Base-by-base conservation (phyloP, 176 grass and related monocot species). In the Juncus inflexus region DNA sequence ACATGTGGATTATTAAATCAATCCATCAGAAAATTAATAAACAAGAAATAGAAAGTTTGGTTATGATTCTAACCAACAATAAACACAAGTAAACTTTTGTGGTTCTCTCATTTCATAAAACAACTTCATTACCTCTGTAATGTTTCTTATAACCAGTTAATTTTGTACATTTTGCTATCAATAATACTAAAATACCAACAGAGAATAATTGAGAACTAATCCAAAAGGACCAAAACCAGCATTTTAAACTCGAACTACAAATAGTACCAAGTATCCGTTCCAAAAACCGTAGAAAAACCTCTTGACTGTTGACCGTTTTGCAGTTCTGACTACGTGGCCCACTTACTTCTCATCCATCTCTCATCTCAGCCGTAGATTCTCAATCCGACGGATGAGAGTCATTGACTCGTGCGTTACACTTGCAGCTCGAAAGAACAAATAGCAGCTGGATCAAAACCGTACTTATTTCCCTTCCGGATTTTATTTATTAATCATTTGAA, bases 341-440 rank as follows among this genome's bases (percentile, higher is more conserved):
- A 37, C 28, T 37, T 15, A 10, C 3, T 58, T 63, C 60, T 14
- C 63, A 6, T 12, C 40, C 50, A 36, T 35, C 6, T 10, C 15
- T 15, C 47, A 10, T 67, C 45, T 67, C 10, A 3, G 3, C 43
- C 28, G 15, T 66, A 49, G 36, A 67, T 35, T 67, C 64, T 35
- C 45, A 35, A 67, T 67, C 64, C 47, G 51, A 67, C 64, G 43
- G 1, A 35, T 35, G 3, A 28, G 13, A 49, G 49, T 67, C 42
- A 43, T 67, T 35, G 64, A 42, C 64, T 42, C 64, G 12, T 47
- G 3, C 37, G 61, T 64, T 64, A 45, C 38, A 42, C 47, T 47
- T 52, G 4, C 45, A 67, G 64, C 64, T 67, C 64, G 37, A 39
- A 70, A 69, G 8, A 66, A 37, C 45, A 66, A 61, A 61, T 2